These are phyloP conservation scores for Marasmius sp. DNA, from an alignment of 1,284 basidiomycete genomes.

Conservation along the genomic window DNA sequence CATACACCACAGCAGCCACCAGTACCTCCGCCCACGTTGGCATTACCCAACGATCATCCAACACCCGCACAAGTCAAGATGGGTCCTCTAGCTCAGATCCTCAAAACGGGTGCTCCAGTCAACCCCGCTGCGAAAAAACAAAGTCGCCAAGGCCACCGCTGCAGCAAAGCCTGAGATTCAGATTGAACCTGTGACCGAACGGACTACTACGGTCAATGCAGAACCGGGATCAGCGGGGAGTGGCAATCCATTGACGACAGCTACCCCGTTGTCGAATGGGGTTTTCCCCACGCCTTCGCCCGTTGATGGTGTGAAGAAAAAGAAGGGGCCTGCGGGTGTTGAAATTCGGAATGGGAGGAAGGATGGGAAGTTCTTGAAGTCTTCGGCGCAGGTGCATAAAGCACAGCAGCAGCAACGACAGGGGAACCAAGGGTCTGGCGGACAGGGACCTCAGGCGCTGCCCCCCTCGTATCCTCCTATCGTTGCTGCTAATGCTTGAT, in stretches of 20 bases:
- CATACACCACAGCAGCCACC: slow-evolving; percentile 14
- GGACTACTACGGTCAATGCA: not conserved
- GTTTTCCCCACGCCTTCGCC: not conserved
- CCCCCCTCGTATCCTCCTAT: too few relatives aligned
- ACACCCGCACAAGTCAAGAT: slow-evolving; percentile 61
- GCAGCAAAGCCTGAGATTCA: not conserved
- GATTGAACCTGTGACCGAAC: not conserved
- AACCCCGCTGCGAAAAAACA: slow-evolving; percentile 38
- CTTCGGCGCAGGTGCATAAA: too few relatives aligned
- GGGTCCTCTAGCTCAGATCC: slow-evolving; percentile 73
- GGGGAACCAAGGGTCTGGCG: too few relatives aligned
- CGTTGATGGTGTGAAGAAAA: slow-evolving; percentile 17
- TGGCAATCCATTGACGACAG: not conserved
- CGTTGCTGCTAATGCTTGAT: too few relatives aligned
- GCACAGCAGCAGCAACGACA: too few relatives aligned
- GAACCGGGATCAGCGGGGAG: not conserved
- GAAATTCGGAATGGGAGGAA: slow-evolving; percentile 9
- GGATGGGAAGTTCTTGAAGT: too few relatives aligned
- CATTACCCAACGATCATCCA: slow-evolving; percentile 64
- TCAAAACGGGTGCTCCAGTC: slow-evolving; percentile 33
- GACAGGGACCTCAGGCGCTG: too few relatives aligned
- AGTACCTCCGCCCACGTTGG: slow-evolving; percentile 26
- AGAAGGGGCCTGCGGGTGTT: slow-evolving; percentile 25
- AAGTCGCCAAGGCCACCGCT: slow-evolving; percentile 19
- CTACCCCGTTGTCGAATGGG: slow-evolving; percentile 13